Evolutionary conservation across 2,329 filamentous ascomycete genomes (phyloP).

Genomic region (Capronia coronata): DNA sequence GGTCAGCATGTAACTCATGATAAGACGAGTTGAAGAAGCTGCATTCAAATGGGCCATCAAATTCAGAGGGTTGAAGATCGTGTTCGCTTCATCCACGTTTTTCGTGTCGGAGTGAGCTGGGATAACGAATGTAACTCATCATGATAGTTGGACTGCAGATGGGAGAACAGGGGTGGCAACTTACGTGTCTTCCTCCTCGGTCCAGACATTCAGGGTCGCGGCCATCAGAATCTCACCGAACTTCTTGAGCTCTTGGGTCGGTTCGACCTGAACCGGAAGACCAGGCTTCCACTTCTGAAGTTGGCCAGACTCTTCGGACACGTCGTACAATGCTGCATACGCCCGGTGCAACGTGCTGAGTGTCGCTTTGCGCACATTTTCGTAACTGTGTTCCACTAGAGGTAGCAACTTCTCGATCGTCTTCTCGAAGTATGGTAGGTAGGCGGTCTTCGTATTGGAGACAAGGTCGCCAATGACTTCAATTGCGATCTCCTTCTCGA

Average conservation of each 20-base stretch:
- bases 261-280: slow-evolving; percentile 71
- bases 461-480: slow-evolving; percentile 93
- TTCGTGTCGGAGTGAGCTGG: slow-evolving; percentile 99
- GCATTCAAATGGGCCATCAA: slow-evolving; percentile 13
- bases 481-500: slow-evolving; percentile 95
- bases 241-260: slow-evolving; percentile 72
- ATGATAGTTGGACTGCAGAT: slow-evolving; percentile 41
- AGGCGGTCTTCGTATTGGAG: slow-evolving; percentile 72
- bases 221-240: slow-evolving; percentile 80
- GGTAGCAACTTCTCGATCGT: slow-evolving; percentile 74
- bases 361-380: slow-evolving; percentile 87
- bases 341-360: slow-evolving; percentile 88
- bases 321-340: slow-evolving; percentile 82
- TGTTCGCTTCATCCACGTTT: slow-evolving; percentile 81
- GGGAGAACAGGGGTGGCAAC: slow-evolving; percentile 41
- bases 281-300: slow-evolving; percentile 82
- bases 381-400: slow-evolving; percentile 81
- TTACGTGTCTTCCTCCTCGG: slow-evolving; percentile 88
- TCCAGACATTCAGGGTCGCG: slow-evolving; percentile 77
- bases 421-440: slow-evolving; percentile 79
- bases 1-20: slow-evolving; percentile 39
- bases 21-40: slow-evolving; percentile 19
- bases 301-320: slow-evolving; percentile 72
- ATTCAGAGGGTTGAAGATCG: slow-evolving; percentile 53
- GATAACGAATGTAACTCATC: slow-evolving; percentile 89